Conservation (phyloP, 768 basidiomycete genomes). For the Tricholoma saponaceum region DNA sequence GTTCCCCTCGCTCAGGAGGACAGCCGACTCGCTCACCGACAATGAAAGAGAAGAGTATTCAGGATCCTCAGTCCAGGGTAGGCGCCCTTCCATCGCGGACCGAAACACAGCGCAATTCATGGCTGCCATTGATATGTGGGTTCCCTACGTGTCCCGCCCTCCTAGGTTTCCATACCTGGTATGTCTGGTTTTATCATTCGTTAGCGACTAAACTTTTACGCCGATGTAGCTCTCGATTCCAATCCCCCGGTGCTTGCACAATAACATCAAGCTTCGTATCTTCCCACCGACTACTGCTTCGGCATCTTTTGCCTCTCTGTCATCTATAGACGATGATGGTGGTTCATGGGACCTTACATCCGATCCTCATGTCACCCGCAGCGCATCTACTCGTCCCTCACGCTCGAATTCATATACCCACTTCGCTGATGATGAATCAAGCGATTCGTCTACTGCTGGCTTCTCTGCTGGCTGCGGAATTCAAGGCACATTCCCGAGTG, state of each 20-base stretch:
- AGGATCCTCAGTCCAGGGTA: conserved; percentile 28
- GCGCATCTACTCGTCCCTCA: conserved; percentile 39
- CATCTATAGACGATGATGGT: conserved; percentile 69
- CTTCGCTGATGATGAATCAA: conserved; percentile 81
- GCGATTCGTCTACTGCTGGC: conserved; percentile 57
- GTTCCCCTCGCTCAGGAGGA: conserved; percentile 35
- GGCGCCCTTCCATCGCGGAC: conserved; percentile 57
- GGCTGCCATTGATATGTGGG: conserved; percentile 76
- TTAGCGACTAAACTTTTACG: conserved; percentile 2
- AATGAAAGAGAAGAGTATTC: conserved; percentile 24
- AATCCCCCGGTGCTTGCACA: conserved; percentile 73
- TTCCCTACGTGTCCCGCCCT: conserved; percentile 64
- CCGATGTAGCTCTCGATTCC: conserved; percentile 64
- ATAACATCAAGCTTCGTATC: conserved; percentile 69
- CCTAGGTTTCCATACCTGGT: conserved; percentile 76
- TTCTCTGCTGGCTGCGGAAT: conserved; percentile 61
- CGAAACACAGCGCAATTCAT: conserved; percentile 67
- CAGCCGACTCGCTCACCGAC: conserved; percentile 13
- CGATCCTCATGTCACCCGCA: conserved; percentile 71
- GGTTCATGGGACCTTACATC: conserved; percentile 72
- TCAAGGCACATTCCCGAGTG: conserved; percentile 75
- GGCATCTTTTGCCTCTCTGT: conserved; percentile 67
- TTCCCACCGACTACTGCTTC: conserved; percentile 55
- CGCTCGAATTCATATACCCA: conserved; percentile 61
- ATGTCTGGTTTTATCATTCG: conserved; percentile 16